These are phyloP conservation scores for Geosmithia flava DNA, from an alignment of 2,329 filamentous ascomycete genomes.

Conservation along the genomic window DNA sequence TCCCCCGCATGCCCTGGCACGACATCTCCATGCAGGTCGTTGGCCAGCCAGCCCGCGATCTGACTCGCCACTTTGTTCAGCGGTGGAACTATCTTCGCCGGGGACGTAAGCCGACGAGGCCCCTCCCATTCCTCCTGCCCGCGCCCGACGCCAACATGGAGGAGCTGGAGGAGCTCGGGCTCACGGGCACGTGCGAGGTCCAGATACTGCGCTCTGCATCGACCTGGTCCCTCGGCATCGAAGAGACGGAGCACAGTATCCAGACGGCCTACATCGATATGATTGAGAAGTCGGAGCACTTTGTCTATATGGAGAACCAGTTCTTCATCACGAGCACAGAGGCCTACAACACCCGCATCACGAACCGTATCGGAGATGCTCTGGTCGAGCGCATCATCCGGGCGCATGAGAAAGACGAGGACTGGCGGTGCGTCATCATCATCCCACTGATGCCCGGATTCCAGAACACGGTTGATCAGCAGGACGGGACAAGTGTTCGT, in stretches of 20 bases:
- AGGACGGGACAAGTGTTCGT: slow-evolving; percentile 87
- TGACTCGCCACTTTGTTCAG: slow-evolving; percentile 93
- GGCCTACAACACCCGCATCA: slow-evolving; percentile 74
- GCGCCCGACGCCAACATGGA: slow-evolving; percentile 82
- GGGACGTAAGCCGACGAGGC: slow-evolving; percentile 83
- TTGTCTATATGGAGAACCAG: slow-evolving; percentile 98
- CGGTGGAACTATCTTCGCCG: slow-evolving; percentile 95
- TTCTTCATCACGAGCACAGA: slow-evolving; percentile 94
- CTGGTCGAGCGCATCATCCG: slow-evolving; percentile 83
- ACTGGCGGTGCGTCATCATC: slow-evolving; percentile 81
- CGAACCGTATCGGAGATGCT: slow-evolving; percentile 90
- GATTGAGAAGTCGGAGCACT: slow-evolving; percentile 91
- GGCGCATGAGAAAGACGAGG: slow-evolving; percentile 70
- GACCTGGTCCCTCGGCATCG: slow-evolving; percentile 84
- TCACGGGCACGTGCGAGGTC: slow-evolving; percentile 90
- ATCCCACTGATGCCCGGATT: slow-evolving; percentile 98
- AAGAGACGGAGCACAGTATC: slow-evolving; percentile 84
- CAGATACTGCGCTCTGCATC: slow-evolving; percentile 87
- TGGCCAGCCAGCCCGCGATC: slow-evolving; percentile 84
- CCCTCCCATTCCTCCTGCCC: slow-evolving; percentile 84
- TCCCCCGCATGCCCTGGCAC: slow-evolving; percentile 96
- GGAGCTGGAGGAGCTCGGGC: slow-evolving; percentile 75
- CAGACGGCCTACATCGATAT: slow-evolving; percentile 91
- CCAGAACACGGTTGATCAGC: slow-evolving; percentile 88
- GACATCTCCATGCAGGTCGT: slow-evolving; percentile 97